phyloP scores from a whole-genome alignment of 345 rosid genomes.

The Balakata baccata region DNA sequence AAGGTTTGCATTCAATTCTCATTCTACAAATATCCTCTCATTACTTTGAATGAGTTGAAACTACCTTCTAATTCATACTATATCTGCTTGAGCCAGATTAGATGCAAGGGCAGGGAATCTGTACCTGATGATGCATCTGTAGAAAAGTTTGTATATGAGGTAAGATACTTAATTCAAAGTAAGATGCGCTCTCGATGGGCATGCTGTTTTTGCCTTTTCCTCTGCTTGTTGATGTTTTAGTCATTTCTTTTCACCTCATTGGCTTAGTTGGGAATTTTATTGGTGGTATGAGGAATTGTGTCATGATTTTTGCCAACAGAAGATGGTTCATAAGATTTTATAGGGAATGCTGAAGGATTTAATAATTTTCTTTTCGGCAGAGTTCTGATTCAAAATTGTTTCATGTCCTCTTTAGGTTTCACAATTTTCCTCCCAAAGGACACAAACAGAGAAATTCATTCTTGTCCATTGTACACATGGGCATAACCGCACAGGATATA shows the following conservation, averaged over 20 bases:
- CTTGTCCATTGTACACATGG: conserved; percentile 96
- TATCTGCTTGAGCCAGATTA: conserved; percentile 51
- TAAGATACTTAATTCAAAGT: conserved; percentile 30
- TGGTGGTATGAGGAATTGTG: neutral
- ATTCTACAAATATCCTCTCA: neutral
- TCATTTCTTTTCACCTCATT: neutral
- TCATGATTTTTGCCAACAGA: neutral
- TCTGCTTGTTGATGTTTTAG: conserved; percentile 26
- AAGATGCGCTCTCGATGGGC: neutral
- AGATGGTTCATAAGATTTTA: neutral
- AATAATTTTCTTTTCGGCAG: neutral
- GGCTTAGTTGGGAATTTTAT: neutral
- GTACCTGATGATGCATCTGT: conserved; percentile 82
- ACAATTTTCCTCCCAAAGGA: neutral
- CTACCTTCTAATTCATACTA: conserved; percentile 4
- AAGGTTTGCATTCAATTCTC: conserved; percentile 47
- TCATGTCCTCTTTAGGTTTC: conserved; percentile 4
- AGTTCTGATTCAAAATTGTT: conserved; percentile 4
- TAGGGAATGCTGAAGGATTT: neutral
- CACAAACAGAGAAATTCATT: conserved; percentile 50
- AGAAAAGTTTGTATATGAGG: conserved; percentile 78
- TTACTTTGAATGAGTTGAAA: neutral
- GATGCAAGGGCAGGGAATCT: conserved; percentile 81
- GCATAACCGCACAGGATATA: conserved; percentile 85
- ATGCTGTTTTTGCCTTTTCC: neutral